Conservation (phyloP, 1,139 yeast genomes). For the Yamadazyma pseudoaaseri region DNA sequence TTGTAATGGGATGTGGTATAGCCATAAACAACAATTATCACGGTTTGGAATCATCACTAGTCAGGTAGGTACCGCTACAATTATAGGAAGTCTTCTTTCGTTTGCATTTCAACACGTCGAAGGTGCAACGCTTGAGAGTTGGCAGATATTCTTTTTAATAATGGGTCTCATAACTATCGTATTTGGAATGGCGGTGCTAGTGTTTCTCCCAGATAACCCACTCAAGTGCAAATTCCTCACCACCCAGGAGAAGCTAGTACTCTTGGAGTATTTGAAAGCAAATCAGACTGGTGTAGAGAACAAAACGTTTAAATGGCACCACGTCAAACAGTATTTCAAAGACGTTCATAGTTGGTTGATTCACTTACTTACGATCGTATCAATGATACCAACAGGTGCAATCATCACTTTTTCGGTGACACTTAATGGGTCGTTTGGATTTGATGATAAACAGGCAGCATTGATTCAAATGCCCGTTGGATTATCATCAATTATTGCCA, state of each 20-base stretch:
- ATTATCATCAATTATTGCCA: conserved; percentile 32
- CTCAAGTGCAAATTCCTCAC: conserved; percentile 27
- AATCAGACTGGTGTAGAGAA: conserved; percentile 26
- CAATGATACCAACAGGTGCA: conserved; percentile 43
- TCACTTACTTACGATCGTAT: conserved; percentile 30
- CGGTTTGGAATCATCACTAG: conserved; percentile 38
- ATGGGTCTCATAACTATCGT: conserved; percentile 36
- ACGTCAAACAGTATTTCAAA: conserved; percentile 28
- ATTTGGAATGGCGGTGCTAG: conserved; percentile 28
- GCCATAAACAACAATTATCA: conserved; percentile 34
- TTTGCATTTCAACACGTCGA: conserved; percentile 43
- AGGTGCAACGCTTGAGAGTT: conserved; percentile 23
- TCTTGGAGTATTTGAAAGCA: conserved; percentile 28
- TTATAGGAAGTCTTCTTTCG: conserved; percentile 40
- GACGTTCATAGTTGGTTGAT: conserved; percentile 40
- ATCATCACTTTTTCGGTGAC: conserved; percentile 41
- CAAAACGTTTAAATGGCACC: conserved; percentile 19
- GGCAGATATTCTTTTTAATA: conserved; percentile 40
- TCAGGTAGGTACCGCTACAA: conserved; percentile 41
- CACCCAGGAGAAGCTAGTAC: conserved; percentile 25
- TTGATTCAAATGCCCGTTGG: conserved; percentile 43
- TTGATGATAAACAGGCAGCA: conserved; percentile 30
- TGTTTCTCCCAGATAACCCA: conserved; percentile 34
- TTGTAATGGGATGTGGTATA: conserved; percentile 43
- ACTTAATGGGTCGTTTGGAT: conserved; percentile 38